Evolutionary conservation across 352 stramenopile species (phyloP).

Genomic region (Discostella stelligera): DNA sequence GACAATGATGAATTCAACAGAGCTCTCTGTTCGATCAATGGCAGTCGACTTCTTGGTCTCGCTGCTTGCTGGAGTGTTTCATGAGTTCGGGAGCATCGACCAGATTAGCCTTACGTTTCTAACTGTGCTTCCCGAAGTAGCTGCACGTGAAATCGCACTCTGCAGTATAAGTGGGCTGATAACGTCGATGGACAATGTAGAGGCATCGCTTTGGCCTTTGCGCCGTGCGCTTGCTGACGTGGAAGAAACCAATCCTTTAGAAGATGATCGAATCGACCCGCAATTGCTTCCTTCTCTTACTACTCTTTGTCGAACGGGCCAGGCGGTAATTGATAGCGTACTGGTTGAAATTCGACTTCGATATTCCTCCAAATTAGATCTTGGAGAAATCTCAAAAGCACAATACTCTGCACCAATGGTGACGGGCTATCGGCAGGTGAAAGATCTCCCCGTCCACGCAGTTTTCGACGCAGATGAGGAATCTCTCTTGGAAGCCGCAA

Average conservation of each 20-base stretch:
- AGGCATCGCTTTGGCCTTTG: constrained; percentile 76
- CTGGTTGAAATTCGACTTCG: constrained; percentile 74
- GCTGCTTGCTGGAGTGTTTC: constrained; percentile 64
- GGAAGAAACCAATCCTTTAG: constrained; percentile 76
- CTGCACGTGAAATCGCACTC: constrained; percentile 75
- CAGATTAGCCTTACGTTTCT: constrained; percentile 56
- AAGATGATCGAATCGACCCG: constrained; percentile 76
- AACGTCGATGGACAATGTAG: constrained; percentile 55
- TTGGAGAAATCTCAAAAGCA: constrained; percentile 40
- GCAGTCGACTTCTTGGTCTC: constrained; percentile 80
- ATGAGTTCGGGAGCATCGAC: constrained; percentile 68
- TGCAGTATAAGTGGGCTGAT: constrained; percentile 67
- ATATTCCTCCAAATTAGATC: constrained; percentile 44
- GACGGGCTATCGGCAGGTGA: constrained; percentile 1
- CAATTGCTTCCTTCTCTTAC: constrained; percentile 66
- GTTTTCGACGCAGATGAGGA: constrained; percentile 83
- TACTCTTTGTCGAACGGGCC: constrained; percentile 69
- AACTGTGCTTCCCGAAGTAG: constrained; percentile 74
- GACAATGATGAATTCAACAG: constrained; percentile 78
- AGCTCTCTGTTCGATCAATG: constrained; percentile 80
- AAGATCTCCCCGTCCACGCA: constrained; percentile 24
- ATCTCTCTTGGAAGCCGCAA: constrained; percentile 79
- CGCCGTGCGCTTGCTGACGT: constrained; percentile 74
- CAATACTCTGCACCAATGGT: constrained; percentile 6
- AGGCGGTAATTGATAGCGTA: constrained; percentile 81